Percentiles rank a stretch among this genome's conserved stretches.
Evolutionary conservation across 1,284 basidiomycete genomes (phyloP).

Genomic region (Hymenochaete sp.): DNA sequence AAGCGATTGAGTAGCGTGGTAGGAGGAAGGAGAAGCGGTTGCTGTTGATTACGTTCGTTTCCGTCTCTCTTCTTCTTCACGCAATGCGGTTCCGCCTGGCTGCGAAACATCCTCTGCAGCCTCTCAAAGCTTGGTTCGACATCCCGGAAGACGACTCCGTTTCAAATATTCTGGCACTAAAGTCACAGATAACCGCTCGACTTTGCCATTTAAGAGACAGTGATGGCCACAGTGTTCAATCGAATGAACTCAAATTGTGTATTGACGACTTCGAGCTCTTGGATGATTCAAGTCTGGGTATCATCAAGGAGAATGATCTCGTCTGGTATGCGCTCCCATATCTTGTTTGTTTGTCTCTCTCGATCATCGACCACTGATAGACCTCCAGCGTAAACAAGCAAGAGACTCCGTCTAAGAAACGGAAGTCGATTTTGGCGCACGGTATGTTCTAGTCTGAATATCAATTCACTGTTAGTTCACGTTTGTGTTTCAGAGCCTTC

Average conservation of each 20-base stretch:
- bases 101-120: slow-evolving; percentile 13
- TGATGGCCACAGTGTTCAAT: not conserved
- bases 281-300: slow-evolving; percentile 10
- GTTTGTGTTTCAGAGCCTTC: not conserved
- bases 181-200: slow-evolving; percentile 13
- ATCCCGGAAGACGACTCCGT: slow-evolving; percentile 2
- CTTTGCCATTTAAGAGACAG: slow-evolving; percentile 6
- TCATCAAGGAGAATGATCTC: slow-evolving; percentile 17
- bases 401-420: not conserved
- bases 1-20: too few relatives aligned
- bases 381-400: not conserved
- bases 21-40: too few relatives aligned
- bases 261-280: slow-evolving; percentile 17
- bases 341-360: not conserved
- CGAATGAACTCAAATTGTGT: slow-evolving; percentile 7
- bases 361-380: too few relatives aligned
- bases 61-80: slow-evolving; percentile 2
- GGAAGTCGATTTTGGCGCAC: not conserved
- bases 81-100: slow-evolving; percentile 16
- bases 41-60: not conserved
- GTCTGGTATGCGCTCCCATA: slow-evolving; percentile 8
- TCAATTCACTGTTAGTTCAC: not conserved
- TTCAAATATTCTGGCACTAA: slow-evolving; percentile 6
- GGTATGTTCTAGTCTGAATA: not conserved
- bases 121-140: slow-evolving; percentile 16